Base-by-base conservation (phyloP, 2,329 filamentous ascomycete genomes). In the Fusarium sp. region DNA sequence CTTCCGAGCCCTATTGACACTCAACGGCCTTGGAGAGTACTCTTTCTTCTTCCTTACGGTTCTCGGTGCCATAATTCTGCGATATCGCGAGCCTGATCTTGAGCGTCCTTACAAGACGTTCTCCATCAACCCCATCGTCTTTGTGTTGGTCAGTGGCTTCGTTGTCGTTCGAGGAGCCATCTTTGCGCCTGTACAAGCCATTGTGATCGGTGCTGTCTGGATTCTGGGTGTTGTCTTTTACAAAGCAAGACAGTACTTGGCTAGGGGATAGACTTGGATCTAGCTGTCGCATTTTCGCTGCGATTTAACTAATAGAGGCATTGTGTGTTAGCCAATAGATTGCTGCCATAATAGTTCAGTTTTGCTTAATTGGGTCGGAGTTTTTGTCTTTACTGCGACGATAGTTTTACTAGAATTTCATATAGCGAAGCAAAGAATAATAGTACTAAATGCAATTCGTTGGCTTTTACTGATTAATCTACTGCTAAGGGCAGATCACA, bases 41-140 rank as follows among this genome's bases (percentile, higher is more conserved):
- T 84, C 87, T 0, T 90, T 90, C 75, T 90, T 90, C 77, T 88
- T 90, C 70, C 79, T 89, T 29, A 87, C 87, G 0, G 87, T 89
- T 0, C 69, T 89, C 1, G 88, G 87, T 0, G 83, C 86, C 3
- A 78, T 89, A 11, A 76, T 89, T 17, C 75, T 90, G 41, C 82
- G 88, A 14, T 82, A 82, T 55, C 81, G 85, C 2, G 86, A 90
- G 72, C 88, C 87, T 1, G 74, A 77, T 0, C 77, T 90, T 4
- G 68, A 78, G 0, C 76, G 88, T 13, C 87, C 88, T 0, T 90
- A 89, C 69, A 85, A 84, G 72, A 84, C 87, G 0, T 75, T 78
- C 15, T 69, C 88, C 0, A 23, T 83, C 4, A 78, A 88, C 11
- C 87, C 87, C 0, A 50, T 82, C 1, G 71, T 83, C 0, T 90